Conservation (phyloP, 441 rosid species). For the Populus hybrid region DNA sequence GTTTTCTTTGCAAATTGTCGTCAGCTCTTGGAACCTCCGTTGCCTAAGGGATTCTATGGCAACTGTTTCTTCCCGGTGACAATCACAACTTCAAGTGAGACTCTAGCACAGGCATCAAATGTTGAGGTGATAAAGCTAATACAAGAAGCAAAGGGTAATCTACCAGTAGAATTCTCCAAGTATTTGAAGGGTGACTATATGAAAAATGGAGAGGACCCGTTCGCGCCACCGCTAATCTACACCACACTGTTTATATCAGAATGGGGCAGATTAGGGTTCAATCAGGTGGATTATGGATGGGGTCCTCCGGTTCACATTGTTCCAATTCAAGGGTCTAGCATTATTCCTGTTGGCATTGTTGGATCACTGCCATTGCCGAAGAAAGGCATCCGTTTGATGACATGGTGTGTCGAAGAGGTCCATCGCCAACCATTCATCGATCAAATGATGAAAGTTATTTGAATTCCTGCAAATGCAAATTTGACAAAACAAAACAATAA, state of each 20-base stretch:
- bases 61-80: slow-evolving; percentile 66
- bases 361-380: slow-evolving; percentile 49
- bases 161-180: slow-evolving; percentile 38
- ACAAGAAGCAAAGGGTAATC: slow-evolving; percentile 40
- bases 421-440: slow-evolving; percentile 36
- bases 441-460: slow-evolving; percentile 27
- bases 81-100: slow-evolving; percentile 32
- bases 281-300: slow-evolving; percentile 58
- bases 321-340: slow-evolving; percentile 50
- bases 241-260: slow-evolving; percentile 58
- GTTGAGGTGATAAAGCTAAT: slow-evolving; percentile 44
- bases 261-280: slow-evolving; percentile 65
- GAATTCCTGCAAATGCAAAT: neutral
- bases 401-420: slow-evolving; percentile 54
- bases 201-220: slow-evolving; percentile 41
- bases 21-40: slow-evolving; percentile 40
- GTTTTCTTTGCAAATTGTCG: slow-evolving; percentile 65
- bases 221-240: slow-evolving; percentile 45
- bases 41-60: slow-evolving; percentile 62
- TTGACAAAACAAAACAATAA: neutral
- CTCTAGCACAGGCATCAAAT: slow-evolving; percentile 25
- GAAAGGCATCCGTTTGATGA: slow-evolving; percentile 60
- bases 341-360: slow-evolving; percentile 53
- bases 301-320: slow-evolving; percentile 49
- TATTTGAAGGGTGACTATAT: slow-evolving; percentile 32